Evolutionary conservation across 257 asterid genomes (phyloP).

Genomic region (Solanum appendiculatum): DNA sequence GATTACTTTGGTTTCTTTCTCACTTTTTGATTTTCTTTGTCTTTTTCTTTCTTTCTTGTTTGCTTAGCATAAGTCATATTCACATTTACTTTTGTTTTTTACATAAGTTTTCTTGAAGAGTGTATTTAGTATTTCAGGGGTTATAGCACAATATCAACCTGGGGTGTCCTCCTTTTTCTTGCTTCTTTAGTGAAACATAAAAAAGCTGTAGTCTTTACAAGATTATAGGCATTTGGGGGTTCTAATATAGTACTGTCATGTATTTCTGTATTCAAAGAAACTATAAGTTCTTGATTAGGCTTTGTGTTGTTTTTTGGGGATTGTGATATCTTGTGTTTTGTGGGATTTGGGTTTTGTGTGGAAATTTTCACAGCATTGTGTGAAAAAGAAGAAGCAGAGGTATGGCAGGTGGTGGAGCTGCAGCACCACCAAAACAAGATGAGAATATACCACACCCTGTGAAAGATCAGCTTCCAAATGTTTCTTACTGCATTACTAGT

Average conservation of each 20-base stretch:
- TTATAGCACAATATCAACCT: not conserved
- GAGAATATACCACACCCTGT: conserved; percentile 73
- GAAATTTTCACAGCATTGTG: not conserved
- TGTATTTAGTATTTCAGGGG: conserved; percentile 4
- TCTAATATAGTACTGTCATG: not conserved
- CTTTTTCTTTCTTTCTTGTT: conserved; percentile 11
- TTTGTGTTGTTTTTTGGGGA: not conserved
- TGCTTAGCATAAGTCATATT: conserved; percentile 19
- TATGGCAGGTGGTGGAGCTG: conserved; percentile 73
- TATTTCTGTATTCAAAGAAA: not conserved
- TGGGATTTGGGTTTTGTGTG: not conserved
- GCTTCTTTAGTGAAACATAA: not conserved
- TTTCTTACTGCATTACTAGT: conserved; percentile 84
- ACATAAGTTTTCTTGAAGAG: not conserved
- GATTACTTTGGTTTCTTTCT: conserved; percentile 26
- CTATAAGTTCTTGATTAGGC: not conserved
- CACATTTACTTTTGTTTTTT: conserved; percentile 24
- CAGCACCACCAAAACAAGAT: conserved; percentile 77
- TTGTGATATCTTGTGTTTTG: not conserved
- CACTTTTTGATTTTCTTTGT: conserved; percentile 11
- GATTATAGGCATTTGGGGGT: not conserved
- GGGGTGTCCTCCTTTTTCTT: not conserved
- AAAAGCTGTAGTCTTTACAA: not conserved
- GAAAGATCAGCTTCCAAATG: conserved; percentile 75
- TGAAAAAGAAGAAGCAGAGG: conserved; percentile 3